Percentiles rank a stretch among this genome's conserved stretches.
Evolutionary conservation across 2,329 filamentous ascomycete species (phyloP).

Genomic region (Ceratocystis colombiana): DNA sequence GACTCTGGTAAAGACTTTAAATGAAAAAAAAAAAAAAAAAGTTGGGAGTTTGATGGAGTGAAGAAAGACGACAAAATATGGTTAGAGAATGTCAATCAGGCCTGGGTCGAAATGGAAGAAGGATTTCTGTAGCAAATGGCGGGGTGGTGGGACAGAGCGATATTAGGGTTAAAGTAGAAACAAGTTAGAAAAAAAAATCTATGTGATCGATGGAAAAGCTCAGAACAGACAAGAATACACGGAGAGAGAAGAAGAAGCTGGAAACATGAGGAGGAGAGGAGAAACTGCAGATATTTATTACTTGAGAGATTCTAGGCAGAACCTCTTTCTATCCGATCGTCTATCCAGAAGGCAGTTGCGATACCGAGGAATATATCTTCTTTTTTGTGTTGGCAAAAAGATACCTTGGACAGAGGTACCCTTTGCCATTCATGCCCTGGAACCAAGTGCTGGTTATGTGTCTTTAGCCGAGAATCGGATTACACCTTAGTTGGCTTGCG

Average conservation of each 20-base stretch:
- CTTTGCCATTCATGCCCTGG: neutral
- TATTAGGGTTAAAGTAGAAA: slow-evolving; percentile 3
- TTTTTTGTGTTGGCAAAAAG: neutral
- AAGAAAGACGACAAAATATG: slow-evolving; percentile 18
- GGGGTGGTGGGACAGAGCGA: slow-evolving; percentile 17
- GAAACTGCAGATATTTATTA: neutral
- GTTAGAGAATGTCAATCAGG: slow-evolving; percentile 19
- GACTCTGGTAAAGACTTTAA: slow-evolving; percentile 21
- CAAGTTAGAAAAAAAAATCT: neutral
- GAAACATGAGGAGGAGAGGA: neutral
- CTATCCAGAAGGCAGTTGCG: neutral
- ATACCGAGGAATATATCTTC: neutral
- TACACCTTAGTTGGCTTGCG: neutral
- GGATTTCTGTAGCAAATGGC: slow-evolving; percentile 22
- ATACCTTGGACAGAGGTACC: neutral
- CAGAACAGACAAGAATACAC: slow-evolving; percentile 7
- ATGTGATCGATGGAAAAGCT: neutral
- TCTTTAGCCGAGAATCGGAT: neutral
- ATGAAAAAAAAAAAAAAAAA: slow-evolving; percentile 13
- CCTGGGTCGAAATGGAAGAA: slow-evolving; percentile 16
- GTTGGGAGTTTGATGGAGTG: slow-evolving; percentile 21
- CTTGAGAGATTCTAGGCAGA: neutral
- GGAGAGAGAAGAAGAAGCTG: neutral
- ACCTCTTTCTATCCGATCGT: neutral
- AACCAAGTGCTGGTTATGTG: neutral